These are phyloP conservation scores for Calocybe cyanea DNA, from an alignment of 768 basidiomycete genomes.

Conservation along the genomic window DNA sequence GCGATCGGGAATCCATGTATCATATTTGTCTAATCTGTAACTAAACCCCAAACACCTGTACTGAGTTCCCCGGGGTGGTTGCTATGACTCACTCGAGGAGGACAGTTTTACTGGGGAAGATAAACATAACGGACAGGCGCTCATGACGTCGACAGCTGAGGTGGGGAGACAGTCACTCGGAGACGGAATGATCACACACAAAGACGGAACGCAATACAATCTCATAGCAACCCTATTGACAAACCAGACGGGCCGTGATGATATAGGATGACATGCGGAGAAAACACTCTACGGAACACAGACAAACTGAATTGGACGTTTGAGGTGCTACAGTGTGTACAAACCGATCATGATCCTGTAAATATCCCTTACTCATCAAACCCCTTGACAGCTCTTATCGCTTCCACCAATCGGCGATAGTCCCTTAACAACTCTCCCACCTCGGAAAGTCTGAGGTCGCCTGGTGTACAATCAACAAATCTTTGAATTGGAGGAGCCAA, in stretches of 20 bases:
- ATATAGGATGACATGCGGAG: not conserved
- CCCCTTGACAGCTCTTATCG: conserved; percentile 29
- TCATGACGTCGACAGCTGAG: not conserved
- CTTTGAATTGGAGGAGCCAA: conserved; percentile 62
- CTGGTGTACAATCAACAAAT: conserved; percentile 68
- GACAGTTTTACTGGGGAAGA: not conserved
- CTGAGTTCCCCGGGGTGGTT: not conserved
- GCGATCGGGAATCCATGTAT: no score
- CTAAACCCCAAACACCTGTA: no score
- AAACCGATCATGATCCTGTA: not conserved
- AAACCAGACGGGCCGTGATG: no score
- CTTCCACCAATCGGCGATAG: conserved; percentile 76
- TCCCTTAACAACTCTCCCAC: conserved; percentile 77
- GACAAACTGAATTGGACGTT: no score
- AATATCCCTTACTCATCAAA: conserved; percentile 4
- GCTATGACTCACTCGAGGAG: conserved; percentile 1
- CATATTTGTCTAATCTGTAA: no score
- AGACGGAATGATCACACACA: not conserved
- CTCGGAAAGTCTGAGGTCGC: conserved; percentile 79
- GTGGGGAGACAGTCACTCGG: no score
- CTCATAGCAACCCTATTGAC: no score
- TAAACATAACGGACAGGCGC: no score
- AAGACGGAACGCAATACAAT: not conserved
- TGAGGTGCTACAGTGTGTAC: not conserved
- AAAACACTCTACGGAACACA: no score